Base-by-base conservation (phyloP, 2,329 filamentous ascomycete genomes). In the Sporothrix pseudoabietina region DNA sequence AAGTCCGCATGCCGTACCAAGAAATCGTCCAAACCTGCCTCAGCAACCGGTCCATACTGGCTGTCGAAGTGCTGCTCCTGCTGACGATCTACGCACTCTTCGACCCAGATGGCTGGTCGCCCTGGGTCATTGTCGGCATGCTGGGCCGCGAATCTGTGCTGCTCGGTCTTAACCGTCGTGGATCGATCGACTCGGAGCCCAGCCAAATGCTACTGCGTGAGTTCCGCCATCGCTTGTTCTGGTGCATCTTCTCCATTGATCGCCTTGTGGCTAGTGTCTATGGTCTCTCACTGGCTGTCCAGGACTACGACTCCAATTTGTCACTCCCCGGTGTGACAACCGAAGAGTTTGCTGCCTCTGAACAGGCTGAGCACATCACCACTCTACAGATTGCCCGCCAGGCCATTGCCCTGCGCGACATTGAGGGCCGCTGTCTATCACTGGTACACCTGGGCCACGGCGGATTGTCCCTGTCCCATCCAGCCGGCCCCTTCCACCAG, bases 161-260 rank as follows among this genome's bases (percentile, higher is more conserved):
- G 9, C 77, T 83, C 1, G 82, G 82, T 2, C 77, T 84, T 0
- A 81, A 79, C 9, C 79, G 81, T 0, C 78, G 79, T 16, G 75
- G 77, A 1, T 75, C 78, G 1, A 78, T 80, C 3, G 79, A 81
- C 22, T 76, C 79, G 16, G 71, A 72, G 49, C 72, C 76, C 1
- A 68, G 76, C 22, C 76, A 77, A 5, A 74, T 78, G 14, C 75
- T 75, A 10, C 77, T 77, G 19, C 73, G 78, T 57, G 80, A 81
- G 73, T 75, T 77, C 44, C 71, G 69, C 1, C 82, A 83, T 69
- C 82, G 83, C 0, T 77, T 85, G 0, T 83, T 81, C 74, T 85
- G 83, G 83, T 84, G 82, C 55, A 82, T 84, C 9, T 84, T 81
- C 73, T 82, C 83, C 2, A 77, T 85, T 3, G 83, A 85, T 72